phyloP scores from a whole-genome alignment of 495 filamentous ascomycete species.

The Aspergillus campestris region DNA sequence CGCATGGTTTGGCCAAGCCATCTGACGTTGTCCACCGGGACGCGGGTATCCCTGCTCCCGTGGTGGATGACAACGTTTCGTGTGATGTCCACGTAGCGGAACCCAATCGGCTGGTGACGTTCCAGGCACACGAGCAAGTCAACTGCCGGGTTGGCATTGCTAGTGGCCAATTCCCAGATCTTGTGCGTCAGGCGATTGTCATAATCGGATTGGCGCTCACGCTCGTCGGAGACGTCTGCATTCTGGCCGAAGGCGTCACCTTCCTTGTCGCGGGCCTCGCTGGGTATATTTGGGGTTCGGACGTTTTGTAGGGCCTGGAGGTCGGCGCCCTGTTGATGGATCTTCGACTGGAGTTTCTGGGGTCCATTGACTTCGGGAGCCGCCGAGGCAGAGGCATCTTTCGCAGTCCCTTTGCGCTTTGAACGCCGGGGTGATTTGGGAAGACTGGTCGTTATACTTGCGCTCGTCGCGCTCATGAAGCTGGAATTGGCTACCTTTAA shows the following conservation, averaged over 20 bases:
- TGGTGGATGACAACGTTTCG: constrained; percentile 88
- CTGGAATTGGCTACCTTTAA: constrained; percentile 90
- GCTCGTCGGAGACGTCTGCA: constrained; percentile 31
- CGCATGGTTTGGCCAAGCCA: constrained; percentile 95
- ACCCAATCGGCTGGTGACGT: constrained; percentile 83
- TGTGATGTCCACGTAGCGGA: constrained; percentile 93
- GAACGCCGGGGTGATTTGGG: constrained; percentile 60
- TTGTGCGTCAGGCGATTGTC: constrained; percentile 80
- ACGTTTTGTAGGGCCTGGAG: constrained; percentile 10
- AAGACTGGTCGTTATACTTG: constrained; percentile 76
- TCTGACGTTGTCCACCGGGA: constrained; percentile 88
- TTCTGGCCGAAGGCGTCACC: background rate
- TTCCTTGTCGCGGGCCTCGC: constrained; percentile 10
- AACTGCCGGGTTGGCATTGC: constrained; percentile 85
- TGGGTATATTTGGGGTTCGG: constrained; percentile 11
- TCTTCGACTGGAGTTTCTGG: constrained; percentile 48
- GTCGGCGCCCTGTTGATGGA: constrained; percentile 41
- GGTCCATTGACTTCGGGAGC: constrained; percentile 13
- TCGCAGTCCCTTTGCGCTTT: constrained; percentile 51
- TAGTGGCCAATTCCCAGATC: constrained; percentile 92
- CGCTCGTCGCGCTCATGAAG: constrained; percentile 88
- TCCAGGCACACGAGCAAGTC: constrained; percentile 92
- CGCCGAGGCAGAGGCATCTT: constrained; percentile 26
- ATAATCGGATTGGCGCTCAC: constrained; percentile 68
- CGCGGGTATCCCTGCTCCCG: constrained; percentile 80